These are phyloP conservation scores for Marchantia paleacea DNA, from an alignment of 225 moss, liverwort and hornwort genomes.

Conservation along the genomic window DNA sequence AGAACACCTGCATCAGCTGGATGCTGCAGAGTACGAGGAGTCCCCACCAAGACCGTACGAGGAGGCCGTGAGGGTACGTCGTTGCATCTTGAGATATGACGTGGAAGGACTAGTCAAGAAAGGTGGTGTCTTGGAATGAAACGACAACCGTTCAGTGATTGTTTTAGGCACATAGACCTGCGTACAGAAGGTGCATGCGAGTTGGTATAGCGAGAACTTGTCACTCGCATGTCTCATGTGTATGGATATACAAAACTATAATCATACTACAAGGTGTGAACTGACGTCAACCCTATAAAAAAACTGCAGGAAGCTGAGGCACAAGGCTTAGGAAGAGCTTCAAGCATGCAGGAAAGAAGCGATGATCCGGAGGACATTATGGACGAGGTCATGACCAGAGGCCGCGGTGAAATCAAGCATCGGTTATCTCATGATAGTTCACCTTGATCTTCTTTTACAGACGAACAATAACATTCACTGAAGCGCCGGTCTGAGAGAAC, in stretches of 20 bases:
- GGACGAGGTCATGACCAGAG: conserved; percentile 39
- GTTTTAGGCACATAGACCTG: too few species aligned
- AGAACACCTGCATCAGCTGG: conserved; percentile 57
- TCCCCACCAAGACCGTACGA: conserved; percentile 31
- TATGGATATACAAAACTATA: too few species aligned
- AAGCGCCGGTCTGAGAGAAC: not conserved
- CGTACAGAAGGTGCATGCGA: too few species aligned
- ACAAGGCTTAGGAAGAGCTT: conserved; percentile 33
- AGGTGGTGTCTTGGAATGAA: too few species aligned
- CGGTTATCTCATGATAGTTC: conserved; percentile 27
- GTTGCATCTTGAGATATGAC: too few species aligned
- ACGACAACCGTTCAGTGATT: too few species aligned
- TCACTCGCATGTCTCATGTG: too few species aligned
- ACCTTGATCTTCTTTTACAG: conserved; percentile 3
- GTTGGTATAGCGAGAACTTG: too few species aligned
- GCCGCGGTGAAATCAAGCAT: conserved; percentile 47
- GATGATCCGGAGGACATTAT: conserved; percentile 33
- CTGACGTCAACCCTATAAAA: not conserved
- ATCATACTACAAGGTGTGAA: too few species aligned
- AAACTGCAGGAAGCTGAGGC: conserved; percentile 44
- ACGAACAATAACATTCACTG: not conserved
- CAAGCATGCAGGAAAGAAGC: conserved; percentile 14
- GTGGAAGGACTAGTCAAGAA: too few species aligned
- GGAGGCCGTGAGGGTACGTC: conserved; percentile 37
- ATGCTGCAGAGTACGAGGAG: conserved; percentile 62